phyloP scores from a whole-genome alignment of 495 filamentous ascomycete species.

The Hypoxylon rickii region DNA sequence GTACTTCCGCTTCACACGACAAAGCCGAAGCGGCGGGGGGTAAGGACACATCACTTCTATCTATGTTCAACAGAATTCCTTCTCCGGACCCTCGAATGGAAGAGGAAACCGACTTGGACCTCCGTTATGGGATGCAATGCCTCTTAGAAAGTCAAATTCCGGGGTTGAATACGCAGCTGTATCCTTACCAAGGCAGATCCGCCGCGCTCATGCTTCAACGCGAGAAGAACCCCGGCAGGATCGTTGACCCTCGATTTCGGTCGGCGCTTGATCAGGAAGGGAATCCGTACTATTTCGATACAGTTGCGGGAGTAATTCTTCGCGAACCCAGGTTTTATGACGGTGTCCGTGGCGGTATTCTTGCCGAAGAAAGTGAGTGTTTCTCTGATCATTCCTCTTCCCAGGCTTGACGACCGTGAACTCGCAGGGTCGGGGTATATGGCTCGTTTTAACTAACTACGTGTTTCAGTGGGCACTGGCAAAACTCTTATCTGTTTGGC shows the following conservation, averaged over 20 bases:
- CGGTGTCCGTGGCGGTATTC: slow-evolving; percentile 74
- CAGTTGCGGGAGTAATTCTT: slow-evolving; percentile 63
- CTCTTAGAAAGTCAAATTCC: slow-evolving; percentile 60
- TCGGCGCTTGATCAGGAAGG: slow-evolving; percentile 62
- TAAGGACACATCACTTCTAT: slow-evolving; percentile 69
- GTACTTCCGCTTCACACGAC: not conserved
- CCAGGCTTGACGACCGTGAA: not conserved
- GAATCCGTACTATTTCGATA: slow-evolving; percentile 70
- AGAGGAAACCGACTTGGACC: slow-evolving; percentile 58
- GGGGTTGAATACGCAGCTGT: slow-evolving; percentile 70
- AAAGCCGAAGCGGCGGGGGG: not conserved
- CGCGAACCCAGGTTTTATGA: slow-evolving; percentile 72
- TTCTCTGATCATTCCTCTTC: slow-evolving; percentile 46
- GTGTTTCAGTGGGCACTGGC: slow-evolving; percentile 59
- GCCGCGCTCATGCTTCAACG: slow-evolving; percentile 86
- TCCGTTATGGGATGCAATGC: slow-evolving; percentile 62
- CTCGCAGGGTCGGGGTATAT: not conserved
- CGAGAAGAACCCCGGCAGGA: slow-evolving; percentile 66
- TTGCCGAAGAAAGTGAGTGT: slow-evolving; percentile 64
- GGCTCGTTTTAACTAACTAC: not conserved
- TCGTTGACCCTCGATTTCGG: slow-evolving; percentile 75
- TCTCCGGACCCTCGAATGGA: slow-evolving; percentile 67
- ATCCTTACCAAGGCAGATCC: slow-evolving; percentile 80
- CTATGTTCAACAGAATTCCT: slow-evolving; percentile 84
- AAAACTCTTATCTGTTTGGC: slow-evolving; percentile 90